These are phyloP conservation scores for Aspergillus persii DNA, from an alignment of 2,329 filamentous ascomycete genomes.

Conservation along the genomic window DNA sequence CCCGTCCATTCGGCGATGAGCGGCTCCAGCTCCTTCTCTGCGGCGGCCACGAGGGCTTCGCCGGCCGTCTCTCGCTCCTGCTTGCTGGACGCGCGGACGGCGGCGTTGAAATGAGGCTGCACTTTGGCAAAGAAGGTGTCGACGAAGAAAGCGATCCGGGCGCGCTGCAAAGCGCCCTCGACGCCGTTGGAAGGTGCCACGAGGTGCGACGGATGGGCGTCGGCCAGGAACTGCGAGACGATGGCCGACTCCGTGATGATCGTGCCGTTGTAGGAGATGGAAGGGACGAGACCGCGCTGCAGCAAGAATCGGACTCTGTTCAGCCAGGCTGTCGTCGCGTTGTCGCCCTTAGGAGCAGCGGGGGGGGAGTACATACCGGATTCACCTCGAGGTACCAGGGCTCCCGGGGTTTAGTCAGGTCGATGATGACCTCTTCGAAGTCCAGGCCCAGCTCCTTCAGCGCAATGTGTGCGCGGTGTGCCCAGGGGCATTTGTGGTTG, in stretches of 20 bases:
- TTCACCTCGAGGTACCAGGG: slow-evolving; percentile 75
- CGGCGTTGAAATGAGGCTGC: slow-evolving; percentile 47
- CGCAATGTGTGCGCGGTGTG: slow-evolving; percentile 72
- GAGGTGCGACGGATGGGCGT: slow-evolving; percentile 67
- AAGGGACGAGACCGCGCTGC: slow-evolving; percentile 69
- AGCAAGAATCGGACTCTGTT: neutral
- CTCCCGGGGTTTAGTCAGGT: slow-evolving; percentile 66
- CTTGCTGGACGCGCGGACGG: slow-evolving; percentile 47
- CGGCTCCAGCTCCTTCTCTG: slow-evolving; percentile 72
- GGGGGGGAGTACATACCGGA: slow-evolving; percentile 47
- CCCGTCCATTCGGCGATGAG: slow-evolving; percentile 48
- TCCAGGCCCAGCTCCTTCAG: slow-evolving; percentile 64
- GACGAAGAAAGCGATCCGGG: slow-evolving; percentile 68
- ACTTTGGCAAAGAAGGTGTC: slow-evolving; percentile 68
- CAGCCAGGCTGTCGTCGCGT: neutral
- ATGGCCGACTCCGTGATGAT: slow-evolving; percentile 73
- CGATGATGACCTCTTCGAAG: slow-evolving; percentile 70
- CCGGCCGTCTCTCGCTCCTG: slow-evolving; percentile 52
- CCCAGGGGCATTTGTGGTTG: slow-evolving; percentile 67
- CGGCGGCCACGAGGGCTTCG: slow-evolving; percentile 52
- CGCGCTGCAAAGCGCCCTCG: slow-evolving; percentile 60
- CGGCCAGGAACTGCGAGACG: slow-evolving; percentile 69
- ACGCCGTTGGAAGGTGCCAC: slow-evolving; percentile 54
- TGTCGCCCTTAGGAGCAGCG: neutral
- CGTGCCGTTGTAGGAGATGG: slow-evolving; percentile 65